Conservation (phyloP, 495 filamentous ascomycete species). For the Trichocladium uniseriatum region DNA sequence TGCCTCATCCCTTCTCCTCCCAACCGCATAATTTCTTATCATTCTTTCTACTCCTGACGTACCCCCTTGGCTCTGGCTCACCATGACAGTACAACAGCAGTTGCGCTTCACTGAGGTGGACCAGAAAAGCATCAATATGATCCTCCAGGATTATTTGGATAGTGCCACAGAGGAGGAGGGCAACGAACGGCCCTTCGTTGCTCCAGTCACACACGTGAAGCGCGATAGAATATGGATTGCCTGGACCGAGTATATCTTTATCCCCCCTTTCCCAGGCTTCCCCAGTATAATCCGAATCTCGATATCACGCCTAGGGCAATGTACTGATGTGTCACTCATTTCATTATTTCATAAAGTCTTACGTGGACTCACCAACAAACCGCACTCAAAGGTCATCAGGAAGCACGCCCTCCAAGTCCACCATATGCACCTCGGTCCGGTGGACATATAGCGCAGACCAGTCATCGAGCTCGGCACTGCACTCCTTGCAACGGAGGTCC, state of each 20-base stretch:
- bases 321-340: too few species aligned
- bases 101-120: not conserved
- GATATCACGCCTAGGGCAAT: too few species aligned
- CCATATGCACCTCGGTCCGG: not conserved
- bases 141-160: not conserved
- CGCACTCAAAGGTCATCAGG: not conserved
- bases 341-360: too few species aligned
- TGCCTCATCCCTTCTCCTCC: not conserved
- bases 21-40: not conserved
- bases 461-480: not conserved
- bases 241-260: not conserved
- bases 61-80: not conserved
- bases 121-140: not conserved
- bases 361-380: too few species aligned
- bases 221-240: not conserved
- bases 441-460: not conserved
- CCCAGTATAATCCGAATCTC: too few species aligned
- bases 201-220: not conserved
- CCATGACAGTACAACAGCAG: not conserved
- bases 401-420: not conserved
- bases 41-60: not conserved
- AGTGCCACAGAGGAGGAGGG: not conserved
- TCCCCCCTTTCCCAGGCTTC: not conserved
- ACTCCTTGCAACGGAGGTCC: slow-evolving; percentile 1
- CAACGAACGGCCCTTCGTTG: not conserved